These are phyloP conservation scores for Ganoderma meredithae DNA, from an alignment of 1,284 basidiomycete species.

Conservation along the genomic window DNA sequence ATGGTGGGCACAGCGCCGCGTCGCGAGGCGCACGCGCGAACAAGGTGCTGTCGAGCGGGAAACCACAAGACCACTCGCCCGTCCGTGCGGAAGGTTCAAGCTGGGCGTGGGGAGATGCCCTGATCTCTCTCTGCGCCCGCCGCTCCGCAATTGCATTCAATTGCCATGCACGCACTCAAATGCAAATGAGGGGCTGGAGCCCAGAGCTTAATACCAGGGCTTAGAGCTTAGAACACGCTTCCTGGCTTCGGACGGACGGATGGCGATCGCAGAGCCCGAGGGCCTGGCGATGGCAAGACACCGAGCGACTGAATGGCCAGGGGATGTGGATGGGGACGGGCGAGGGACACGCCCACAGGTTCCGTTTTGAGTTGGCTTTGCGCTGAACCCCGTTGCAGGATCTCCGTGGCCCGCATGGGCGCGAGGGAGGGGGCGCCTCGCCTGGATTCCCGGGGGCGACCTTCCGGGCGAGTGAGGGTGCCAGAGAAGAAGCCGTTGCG, in stretches of 20 bases:
- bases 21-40: neutral
- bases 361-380: neutral
- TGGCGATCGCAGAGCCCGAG: neutral
- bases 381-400: neutral
- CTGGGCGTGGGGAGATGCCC: neutral
- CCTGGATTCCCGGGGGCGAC: slow-evolving; percentile 1
- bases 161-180: too few relatives aligned
- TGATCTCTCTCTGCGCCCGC: neutral
- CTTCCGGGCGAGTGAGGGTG: neutral
- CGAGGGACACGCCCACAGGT: neutral
- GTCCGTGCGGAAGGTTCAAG: neutral
- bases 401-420: neutral
- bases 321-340: neutral
- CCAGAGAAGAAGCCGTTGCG: neutral
- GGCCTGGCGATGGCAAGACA: neutral
- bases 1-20: neutral
- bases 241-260: neutral
- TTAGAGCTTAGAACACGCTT: slow-evolving; percentile 2
- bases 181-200: neutral
- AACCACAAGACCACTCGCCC: slow-evolving; percentile 2
- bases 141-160: neutral
- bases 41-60: neutral
- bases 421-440: neutral
- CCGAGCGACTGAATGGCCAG: neutral
- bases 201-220: neutral